Percentiles rank a stretch among this genome's conserved stretches.
phyloP scores from a whole-genome alignment of 106 monocot genomes.

The Dioscorea dumetorum region DNA sequence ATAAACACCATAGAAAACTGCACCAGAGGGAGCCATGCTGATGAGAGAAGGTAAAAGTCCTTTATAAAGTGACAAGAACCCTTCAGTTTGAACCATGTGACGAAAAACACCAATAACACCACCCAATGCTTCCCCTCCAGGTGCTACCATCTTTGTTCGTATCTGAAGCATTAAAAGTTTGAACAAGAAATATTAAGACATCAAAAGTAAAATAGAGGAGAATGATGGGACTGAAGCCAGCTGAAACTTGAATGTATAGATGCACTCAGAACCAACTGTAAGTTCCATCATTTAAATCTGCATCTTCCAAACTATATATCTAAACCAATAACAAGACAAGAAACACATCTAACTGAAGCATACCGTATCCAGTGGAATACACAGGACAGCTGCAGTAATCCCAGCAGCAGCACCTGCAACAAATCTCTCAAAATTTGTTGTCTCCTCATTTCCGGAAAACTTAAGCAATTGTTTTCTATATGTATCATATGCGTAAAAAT shows the following conservation, averaged over 20 bases:
- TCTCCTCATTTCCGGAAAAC: conserved; percentile 83
- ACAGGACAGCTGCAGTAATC: conserved; percentile 87
- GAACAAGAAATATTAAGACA: neutral
- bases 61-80: conserved; percentile 93
- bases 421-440: conserved; percentile 84
- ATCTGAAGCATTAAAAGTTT: conserved; percentile 40
- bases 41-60: conserved; percentile 87
- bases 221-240: neutral
- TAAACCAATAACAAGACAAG: too few relatives aligned
- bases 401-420: conserved; percentile 90
- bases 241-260: too few relatives aligned
- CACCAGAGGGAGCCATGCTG: conserved; percentile 97
- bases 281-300: too few relatives aligned
- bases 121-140: conserved; percentile 91
- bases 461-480: conserved; percentile 77
- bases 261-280: too few relatives aligned
- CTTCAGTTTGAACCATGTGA: conserved; percentile 82
- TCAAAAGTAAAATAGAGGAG: neutral
- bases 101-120: conserved; percentile 76
- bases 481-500: conserved; percentile 96
- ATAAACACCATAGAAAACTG: conserved; percentile 97
- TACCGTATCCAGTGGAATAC: conserved; percentile 97
- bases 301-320: too few relatives aligned
- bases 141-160: conserved; percentile 90
- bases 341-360: conserved; percentile 3